Percentiles rank a stretch among this genome's conserved stretches.
Conservation (phyloP, 2,329 filamentous ascomycete species). For the Cercospora sp. region DNA sequence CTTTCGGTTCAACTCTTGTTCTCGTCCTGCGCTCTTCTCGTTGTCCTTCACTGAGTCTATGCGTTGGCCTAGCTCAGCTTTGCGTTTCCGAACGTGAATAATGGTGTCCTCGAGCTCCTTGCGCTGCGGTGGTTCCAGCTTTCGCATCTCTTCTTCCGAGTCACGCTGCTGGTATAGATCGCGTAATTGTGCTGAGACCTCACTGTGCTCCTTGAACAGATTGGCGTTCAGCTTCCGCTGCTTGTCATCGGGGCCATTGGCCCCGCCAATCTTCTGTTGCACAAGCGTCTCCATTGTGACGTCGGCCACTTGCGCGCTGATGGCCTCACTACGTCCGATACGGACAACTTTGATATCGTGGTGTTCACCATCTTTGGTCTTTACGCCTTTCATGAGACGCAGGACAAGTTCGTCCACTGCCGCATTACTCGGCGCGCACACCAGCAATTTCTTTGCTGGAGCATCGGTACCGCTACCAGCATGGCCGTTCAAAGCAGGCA, state of each 20-base stretch:
- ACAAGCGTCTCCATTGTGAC: slow-evolving; percentile 94
- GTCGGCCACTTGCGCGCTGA: slow-evolving; percentile 84
- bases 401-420: slow-evolving; percentile 95
- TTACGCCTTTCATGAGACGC: slow-evolving; percentile 84
- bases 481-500: slow-evolving; percentile 38
- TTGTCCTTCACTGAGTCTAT: slow-evolving; percentile 88
- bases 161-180: slow-evolving; percentile 69
- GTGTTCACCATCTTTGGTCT: slow-evolving; percentile 68
- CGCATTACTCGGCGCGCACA: slow-evolving; percentile 98
- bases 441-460: slow-evolving; percentile 79
- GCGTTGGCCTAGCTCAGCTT: slow-evolving; percentile 71
- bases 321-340: slow-evolving; percentile 85
- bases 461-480: slow-evolving; percentile 30
- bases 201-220: slow-evolving; percentile 69
- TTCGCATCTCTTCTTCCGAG: slow-evolving; percentile 42
- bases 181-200: slow-evolving; percentile 64
- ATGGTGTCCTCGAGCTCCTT: slow-evolving; percentile 72
- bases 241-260: slow-evolving; percentile 40
- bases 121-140: slow-evolving; percentile 51
- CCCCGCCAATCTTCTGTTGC: slow-evolving; percentile 62
- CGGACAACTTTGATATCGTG: slow-evolving; percentile 85
- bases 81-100: slow-evolving; percentile 73
- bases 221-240: slow-evolving; percentile 57
- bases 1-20: slow-evolving; percentile 80
- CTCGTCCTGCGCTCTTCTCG: slow-evolving; percentile 76